Evolutionary conservation across 805 yeast species (phyloP).

Genomic region (Teunomyces lycoperdinae): DNA sequence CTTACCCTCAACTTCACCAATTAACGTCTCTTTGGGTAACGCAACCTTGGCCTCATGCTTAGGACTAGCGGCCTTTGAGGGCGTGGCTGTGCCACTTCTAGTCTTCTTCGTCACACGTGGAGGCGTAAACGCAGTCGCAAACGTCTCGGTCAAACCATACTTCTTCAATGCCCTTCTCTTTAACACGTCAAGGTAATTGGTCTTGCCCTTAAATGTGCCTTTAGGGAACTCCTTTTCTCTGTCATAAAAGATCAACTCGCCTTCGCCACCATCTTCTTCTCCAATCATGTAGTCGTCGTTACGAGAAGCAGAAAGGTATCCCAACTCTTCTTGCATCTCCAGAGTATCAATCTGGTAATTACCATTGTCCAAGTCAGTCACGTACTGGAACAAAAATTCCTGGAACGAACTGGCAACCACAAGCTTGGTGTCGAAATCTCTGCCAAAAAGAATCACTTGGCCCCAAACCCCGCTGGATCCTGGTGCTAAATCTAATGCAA

Average conservation of each 20-base stretch:
- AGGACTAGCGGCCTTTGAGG: slow-evolving; percentile 9
- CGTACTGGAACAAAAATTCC: slow-evolving; percentile 38
- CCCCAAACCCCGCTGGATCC: slow-evolving; percentile 81
- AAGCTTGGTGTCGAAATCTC: slow-evolving; percentile 89
- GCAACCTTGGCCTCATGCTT: slow-evolving; percentile 25
- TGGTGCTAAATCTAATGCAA: slow-evolving; percentile 74
- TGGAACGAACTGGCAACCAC: slow-evolving; percentile 58
- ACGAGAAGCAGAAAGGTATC: slow-evolving; percentile 36
- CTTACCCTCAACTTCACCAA: slow-evolving; percentile 21
- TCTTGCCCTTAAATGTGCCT: slow-evolving; percentile 19
- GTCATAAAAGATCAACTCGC: slow-evolving; percentile 40
- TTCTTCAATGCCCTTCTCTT: slow-evolving; percentile 41
- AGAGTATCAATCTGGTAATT: slow-evolving; percentile 36
- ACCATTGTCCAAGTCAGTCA: slow-evolving; percentile 41
- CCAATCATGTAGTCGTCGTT: slow-evolving; percentile 43
- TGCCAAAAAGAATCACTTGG: slow-evolving; percentile 88
- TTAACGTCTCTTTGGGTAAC: slow-evolving; percentile 43
- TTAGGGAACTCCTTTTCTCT: slow-evolving; percentile 35
- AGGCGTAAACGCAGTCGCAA: slow-evolving; percentile 38
- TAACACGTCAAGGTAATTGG: slow-evolving; percentile 41
- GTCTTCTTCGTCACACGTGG: slow-evolving; percentile 15
- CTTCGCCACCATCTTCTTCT: slow-evolving; percentile 45
- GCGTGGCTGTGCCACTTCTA: background rate
- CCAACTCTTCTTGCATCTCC: slow-evolving; percentile 31
- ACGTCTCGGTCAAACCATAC: slow-evolving; percentile 37